These are phyloP conservation scores for Plasmopara halstedii DNA, from an alignment of 352 stramenopile genomes.

Conservation along the genomic window DNA sequence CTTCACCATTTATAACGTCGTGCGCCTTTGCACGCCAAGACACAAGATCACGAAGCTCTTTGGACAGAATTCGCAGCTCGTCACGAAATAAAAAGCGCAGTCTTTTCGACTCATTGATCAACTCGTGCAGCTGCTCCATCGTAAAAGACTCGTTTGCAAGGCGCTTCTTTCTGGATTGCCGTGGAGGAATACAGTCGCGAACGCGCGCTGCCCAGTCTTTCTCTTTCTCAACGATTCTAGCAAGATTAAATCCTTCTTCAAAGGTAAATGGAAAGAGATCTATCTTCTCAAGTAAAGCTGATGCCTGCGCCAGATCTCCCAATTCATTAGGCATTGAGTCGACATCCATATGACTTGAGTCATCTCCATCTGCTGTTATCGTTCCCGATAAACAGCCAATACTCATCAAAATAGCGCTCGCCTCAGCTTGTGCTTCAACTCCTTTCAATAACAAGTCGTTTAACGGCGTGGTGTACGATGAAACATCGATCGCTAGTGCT, in stretches of 20 bases:
- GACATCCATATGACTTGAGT: slow-evolving; percentile 9
- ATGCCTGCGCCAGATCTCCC: slow-evolving; percentile 43
- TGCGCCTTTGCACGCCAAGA: slow-evolving; percentile 59
- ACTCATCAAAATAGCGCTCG: slow-evolving; percentile 38
- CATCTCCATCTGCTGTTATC: slow-evolving; percentile 2
- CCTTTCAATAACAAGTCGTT: slow-evolving; percentile 48
- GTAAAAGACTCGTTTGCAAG: slow-evolving; percentile 56
- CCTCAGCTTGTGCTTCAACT: slow-evolving; percentile 39
- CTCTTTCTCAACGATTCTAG: slow-evolving; percentile 46
- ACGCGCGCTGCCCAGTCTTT: slow-evolving; percentile 64
- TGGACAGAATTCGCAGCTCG: slow-evolving; percentile 62
- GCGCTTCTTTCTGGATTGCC: slow-evolving; percentile 75
- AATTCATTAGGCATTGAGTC: slow-evolving; percentile 22
- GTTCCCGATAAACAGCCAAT: slow-evolving; percentile 36
- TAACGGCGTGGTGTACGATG: slow-evolving; percentile 49
- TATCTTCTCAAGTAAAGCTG: slow-evolving; percentile 51
- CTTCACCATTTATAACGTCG: slow-evolving; percentile 34
- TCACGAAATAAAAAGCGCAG: slow-evolving; percentile 72
- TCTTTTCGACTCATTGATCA: slow-evolving; percentile 48
- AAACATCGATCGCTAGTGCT: slow-evolving; percentile 51
- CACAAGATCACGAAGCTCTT: slow-evolving; percentile 61
- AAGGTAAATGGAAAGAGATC: slow-evolving; percentile 66
- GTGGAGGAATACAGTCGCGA: slow-evolving; percentile 59
- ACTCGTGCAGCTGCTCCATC: slow-evolving; percentile 38
- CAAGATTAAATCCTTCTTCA: slow-evolving; percentile 53